These are phyloP conservation scores for Phaeodactylum tricornutum DNA, from an alignment of 108 stramenopile genomes.

Conservation along the genomic window DNA sequence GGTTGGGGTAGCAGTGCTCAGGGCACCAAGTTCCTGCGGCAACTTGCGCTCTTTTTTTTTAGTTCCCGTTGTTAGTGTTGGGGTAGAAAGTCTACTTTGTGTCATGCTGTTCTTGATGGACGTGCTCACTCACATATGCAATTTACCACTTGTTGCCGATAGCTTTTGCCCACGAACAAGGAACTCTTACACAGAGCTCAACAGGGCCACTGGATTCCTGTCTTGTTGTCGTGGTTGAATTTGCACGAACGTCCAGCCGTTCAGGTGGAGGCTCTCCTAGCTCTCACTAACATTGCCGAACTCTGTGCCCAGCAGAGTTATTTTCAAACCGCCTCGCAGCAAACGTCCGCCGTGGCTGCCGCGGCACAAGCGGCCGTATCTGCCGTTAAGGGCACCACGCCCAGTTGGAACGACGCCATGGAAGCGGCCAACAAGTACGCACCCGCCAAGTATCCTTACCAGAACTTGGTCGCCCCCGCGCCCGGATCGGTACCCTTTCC, in stretches of 20 bases:
- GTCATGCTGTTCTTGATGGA: too few relatives aligned
- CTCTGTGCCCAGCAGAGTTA: conserved; percentile 49
- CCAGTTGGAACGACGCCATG: conserved; percentile 10
- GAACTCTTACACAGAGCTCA: conserved; percentile 58
- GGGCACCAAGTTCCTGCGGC: neutral
- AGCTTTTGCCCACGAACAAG: conserved; percentile 37
- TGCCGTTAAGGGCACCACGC: conserved; percentile 13
- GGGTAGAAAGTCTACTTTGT: too few relatives aligned
- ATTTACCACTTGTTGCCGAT: neutral
- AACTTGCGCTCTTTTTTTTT: neutral
- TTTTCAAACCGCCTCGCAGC: conserved; percentile 28
- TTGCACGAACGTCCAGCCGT: conserved; percentile 62
- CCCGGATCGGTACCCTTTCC: conserved; percentile 47
- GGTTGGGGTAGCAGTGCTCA: too few relatives aligned
- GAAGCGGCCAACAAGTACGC: conserved; percentile 10
- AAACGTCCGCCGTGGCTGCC: conserved; percentile 26
- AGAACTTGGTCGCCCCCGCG: conserved; percentile 23
- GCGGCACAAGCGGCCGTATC: conserved; percentile 42
- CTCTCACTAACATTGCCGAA: conserved; percentile 53
- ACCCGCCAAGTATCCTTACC: conserved; percentile 25
- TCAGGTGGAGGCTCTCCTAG: conserved; percentile 58
- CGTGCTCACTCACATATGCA: too few relatives aligned
- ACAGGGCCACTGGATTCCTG: conserved; percentile 68
- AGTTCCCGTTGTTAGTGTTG: neutral
- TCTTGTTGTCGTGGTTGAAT: conserved; percentile 65